Evolutionary conservation across 495 filamentous ascomycete genomes (phyloP).

Genomic region (Cercophora samala): DNA sequence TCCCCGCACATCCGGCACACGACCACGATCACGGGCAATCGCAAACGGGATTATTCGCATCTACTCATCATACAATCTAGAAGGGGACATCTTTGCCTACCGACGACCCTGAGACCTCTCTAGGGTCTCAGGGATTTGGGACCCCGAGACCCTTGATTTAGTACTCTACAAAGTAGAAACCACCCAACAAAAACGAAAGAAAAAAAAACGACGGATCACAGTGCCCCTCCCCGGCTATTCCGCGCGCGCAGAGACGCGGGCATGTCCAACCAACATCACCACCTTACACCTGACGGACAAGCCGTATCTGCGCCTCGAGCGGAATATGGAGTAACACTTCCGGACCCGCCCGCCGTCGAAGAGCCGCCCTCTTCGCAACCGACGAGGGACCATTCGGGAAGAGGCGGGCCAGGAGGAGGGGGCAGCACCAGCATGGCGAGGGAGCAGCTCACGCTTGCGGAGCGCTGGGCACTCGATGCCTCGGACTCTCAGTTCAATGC

Average conservation of each 20-base stretch:
- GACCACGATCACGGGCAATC: background rate
- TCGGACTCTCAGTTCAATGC: conserved; percentile 55
- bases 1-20: background rate
- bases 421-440: conserved; percentile 32
- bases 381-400: conserved; percentile 5
- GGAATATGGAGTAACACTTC: conserved; percentile 43
- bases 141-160: background rate
- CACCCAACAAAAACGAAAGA: background rate
- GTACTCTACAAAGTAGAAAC: background rate
- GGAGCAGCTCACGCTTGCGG: conserved; percentile 50
- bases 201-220: background rate
- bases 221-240: conserved; percentile 19
- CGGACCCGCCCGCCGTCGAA: conserved; percentile 11
- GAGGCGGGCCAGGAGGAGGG: conserved; percentile 11
- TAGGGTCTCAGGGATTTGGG: conserved; percentile 4
- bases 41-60: background rate
- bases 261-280: conserved; percentile 48
- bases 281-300: conserved; percentile 35
- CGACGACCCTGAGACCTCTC: background rate
- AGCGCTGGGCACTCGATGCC: conserved; percentile 51
- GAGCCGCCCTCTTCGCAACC: conserved; percentile 13
- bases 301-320: conserved; percentile 30
- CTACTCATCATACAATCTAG: background rate
- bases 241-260: conserved; percentile 24
- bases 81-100: background rate